Percentiles rank a stretch among this genome's conserved stretches.
These are phyloP conservation scores for Mycena leptocephala DNA, from an alignment of 768 basidiomycete genomes.

Conservation along the genomic window DNA sequence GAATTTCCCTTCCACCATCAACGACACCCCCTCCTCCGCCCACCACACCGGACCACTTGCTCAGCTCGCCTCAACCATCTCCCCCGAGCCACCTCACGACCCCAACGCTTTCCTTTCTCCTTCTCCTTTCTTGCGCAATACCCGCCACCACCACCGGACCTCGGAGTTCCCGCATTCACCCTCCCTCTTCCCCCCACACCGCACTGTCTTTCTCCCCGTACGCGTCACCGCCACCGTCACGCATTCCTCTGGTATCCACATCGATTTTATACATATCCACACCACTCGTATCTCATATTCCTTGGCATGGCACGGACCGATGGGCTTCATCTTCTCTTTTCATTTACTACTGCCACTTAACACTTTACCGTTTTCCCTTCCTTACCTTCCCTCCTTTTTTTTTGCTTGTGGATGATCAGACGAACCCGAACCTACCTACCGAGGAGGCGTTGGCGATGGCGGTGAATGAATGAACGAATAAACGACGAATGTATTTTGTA, in stretches of 20 bases:
- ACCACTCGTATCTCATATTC: not conserved
- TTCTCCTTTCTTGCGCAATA: not conserved
- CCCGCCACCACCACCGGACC: too few species aligned
- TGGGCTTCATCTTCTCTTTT: not conserved
- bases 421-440: too few species aligned
- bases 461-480: conserved; percentile 2
- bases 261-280: not conserved
- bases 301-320: not conserved
- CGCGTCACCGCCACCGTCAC: too few species aligned
- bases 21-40: not conserved
- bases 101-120: not conserved
- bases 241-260: too few species aligned
- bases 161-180: too few species aligned
- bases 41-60: not conserved
- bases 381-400: not conserved
- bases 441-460: not conserved
- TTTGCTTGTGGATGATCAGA: not conserved
- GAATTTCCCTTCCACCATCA: not conserved
- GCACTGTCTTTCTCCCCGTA: not conserved
- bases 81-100: not conserved
- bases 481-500: conserved; percentile 34
- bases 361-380: not conserved
- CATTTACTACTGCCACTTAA: not conserved
- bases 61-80: not conserved
- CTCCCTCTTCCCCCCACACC: not conserved